Evolutionary conservation across 208 protist species (phyloP).

Genomic region (Acanthamoeba triangularis): DNA sequence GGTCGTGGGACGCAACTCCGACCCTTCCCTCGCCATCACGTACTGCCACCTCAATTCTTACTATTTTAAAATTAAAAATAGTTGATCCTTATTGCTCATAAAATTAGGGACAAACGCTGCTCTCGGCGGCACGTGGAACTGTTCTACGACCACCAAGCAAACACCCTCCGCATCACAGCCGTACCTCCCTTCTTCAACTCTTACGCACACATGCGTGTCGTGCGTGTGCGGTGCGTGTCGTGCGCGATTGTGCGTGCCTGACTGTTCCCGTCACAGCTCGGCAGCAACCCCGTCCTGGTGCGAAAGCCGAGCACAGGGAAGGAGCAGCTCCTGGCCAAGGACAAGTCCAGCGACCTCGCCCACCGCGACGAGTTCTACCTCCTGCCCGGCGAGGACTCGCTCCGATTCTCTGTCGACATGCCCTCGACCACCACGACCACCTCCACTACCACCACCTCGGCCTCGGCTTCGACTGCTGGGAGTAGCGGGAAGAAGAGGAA

Average conservation of each 20-base stretch:
- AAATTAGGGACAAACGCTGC: constrained; percentile 6
- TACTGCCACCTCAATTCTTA: background rate
- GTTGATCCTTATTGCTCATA: too few species aligned
- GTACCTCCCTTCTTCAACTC: background rate
- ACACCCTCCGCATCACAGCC: background rate
- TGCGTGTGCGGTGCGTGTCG: background rate
- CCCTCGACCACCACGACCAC: background rate
- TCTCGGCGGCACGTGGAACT: constrained; percentile 13
- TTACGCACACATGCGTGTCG: background rate
- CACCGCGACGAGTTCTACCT: background rate
- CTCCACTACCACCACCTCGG: background rate
- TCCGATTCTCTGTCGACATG: background rate
- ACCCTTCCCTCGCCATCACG: background rate
- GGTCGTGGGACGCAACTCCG: background rate
- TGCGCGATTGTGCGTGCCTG: background rate
- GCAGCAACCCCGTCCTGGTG: constrained; percentile 21
- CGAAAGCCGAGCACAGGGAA: background rate
- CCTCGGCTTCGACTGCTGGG: background rate
- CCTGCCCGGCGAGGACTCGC: constrained; percentile 37
- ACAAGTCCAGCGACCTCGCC: background rate
- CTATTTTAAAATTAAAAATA: background rate
- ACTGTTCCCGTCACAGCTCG: background rate
- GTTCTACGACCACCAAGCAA: background rate
- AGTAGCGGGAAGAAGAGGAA: background rate
- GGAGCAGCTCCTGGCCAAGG: background rate